Evolutionary conservation across 148 eudicot genomes (phyloP).

Genomic region (Camellia japonica): DNA sequence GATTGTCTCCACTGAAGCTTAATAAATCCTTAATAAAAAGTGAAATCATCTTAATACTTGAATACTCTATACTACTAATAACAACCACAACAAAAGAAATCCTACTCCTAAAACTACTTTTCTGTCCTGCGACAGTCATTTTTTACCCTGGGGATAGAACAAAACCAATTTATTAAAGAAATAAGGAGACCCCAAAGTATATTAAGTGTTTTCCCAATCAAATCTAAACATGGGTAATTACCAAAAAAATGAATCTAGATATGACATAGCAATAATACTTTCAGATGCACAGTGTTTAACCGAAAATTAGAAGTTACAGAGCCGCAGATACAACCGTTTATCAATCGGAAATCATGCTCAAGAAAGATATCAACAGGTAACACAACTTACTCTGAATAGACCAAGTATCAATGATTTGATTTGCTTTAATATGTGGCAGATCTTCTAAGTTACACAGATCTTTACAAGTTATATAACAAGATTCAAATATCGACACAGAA

Average conservation of each 20-base stretch:
- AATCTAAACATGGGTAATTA: background rate
- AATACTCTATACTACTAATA: too few relatives aligned
- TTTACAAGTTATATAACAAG: background rate
- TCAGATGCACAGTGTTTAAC: too few relatives aligned
- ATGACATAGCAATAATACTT: too few relatives aligned
- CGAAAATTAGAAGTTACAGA: too few relatives aligned
- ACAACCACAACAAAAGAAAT: too few relatives aligned
- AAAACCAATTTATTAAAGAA: background rate
- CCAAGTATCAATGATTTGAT: too few relatives aligned
- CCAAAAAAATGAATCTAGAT: background rate
- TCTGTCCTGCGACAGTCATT: background rate
- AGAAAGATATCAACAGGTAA: background rate
- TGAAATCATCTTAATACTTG: too few relatives aligned
- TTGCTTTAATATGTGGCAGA: background rate
- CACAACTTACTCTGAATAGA: background rate
- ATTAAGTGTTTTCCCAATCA: background rate
- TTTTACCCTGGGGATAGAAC: background rate
- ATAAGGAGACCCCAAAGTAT: background rate
- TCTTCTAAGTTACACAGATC: background rate
- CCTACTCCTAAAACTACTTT: too few relatives aligned
- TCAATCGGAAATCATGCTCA: too few relatives aligned
- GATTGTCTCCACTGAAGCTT: too few relatives aligned
- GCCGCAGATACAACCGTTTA: too few relatives aligned
- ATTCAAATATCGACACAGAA: background rate
- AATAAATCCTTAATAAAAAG: too few relatives aligned